Percentiles rank a stretch among this genome's conserved stretches.
These are phyloP conservation scores for Ascochyta lentis DNA, from an alignment of 2,329 filamentous ascomycete species.

Conservation along the genomic window DNA sequence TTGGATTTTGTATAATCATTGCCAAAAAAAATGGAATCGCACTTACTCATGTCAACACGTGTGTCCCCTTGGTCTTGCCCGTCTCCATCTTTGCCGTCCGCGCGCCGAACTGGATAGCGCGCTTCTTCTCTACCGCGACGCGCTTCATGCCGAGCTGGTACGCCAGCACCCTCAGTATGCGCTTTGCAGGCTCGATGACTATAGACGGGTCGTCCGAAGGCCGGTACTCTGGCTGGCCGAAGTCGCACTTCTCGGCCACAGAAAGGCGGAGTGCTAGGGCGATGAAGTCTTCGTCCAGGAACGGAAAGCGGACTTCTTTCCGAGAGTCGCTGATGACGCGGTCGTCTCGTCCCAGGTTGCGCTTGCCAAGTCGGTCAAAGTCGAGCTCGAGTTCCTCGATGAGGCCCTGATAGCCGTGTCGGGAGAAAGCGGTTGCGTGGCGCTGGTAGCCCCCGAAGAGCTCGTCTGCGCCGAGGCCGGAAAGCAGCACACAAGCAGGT, in stretches of 20 bases:
- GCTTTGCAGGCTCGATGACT: slow-evolving; percentile 78
- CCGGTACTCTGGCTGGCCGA: slow-evolving; percentile 55
- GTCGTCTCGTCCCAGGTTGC: slow-evolving; percentile 95
- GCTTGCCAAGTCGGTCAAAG: slow-evolving; percentile 81
- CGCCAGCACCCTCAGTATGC: slow-evolving; percentile 78
- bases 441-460: slow-evolving; percentile 92
- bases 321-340: slow-evolving; percentile 89
- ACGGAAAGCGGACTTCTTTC: slow-evolving; percentile 88
- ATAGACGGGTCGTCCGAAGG: slow-evolving; percentile 30
- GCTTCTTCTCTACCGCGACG: slow-evolving; percentile 88
- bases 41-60: slow-evolving; percentile 45
- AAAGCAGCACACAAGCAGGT: slow-evolving; percentile 81
- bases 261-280: slow-evolving; percentile 76
- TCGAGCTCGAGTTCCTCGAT: slow-evolving; percentile 85
- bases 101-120: slow-evolving; percentile 69
- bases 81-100: slow-evolving; percentile 55
- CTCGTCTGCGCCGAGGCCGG: slow-evolving; percentile 93
- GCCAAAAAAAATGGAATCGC: slow-evolving; percentile 15
- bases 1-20: slow-evolving; percentile 42
- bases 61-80: slow-evolving; percentile 57
- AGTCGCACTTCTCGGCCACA: slow-evolving; percentile 88
- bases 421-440: slow-evolving; percentile 77
- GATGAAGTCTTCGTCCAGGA: slow-evolving; percentile 86
- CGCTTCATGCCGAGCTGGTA: slow-evolving; percentile 72
- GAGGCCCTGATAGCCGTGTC: slow-evolving; percentile 72